These are phyloP conservation scores for Salix viminalis DNA, from an alignment of 345 rosid species.

Conservation along the genomic window DNA sequence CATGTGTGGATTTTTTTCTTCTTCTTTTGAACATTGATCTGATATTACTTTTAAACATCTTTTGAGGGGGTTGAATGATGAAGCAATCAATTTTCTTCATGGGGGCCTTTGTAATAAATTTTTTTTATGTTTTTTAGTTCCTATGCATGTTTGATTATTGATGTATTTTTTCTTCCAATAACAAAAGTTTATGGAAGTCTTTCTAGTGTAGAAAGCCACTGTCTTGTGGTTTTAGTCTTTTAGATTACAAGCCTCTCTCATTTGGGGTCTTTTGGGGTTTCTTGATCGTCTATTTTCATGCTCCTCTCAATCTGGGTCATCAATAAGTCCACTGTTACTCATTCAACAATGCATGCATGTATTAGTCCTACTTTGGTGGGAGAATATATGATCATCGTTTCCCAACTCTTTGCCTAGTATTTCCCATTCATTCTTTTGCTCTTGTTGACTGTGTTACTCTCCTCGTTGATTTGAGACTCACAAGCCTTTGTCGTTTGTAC, in stretches of 20 bases:
- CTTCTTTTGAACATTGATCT: slow-evolving; percentile 3
- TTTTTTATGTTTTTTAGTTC: background rate
- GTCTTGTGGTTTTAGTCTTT: background rate
- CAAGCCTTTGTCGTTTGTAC: background rate
- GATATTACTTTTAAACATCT: background rate
- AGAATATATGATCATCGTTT: background rate
- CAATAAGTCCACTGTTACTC: background rate
- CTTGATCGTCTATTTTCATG: background rate
- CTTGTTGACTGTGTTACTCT: background rate
- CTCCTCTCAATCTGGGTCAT: background rate
- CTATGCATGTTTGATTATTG: background rate
- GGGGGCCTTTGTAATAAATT: background rate
- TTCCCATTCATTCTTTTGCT: slow-evolving; percentile 1
- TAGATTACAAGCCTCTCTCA: background rate
- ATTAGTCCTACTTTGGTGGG: background rate
- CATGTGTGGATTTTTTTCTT: background rate
- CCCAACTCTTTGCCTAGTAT: background rate
- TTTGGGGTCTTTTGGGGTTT: background rate
- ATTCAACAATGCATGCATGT: background rate
- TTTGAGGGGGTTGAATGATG: slow-evolving; percentile 4
- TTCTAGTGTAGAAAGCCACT: background rate
- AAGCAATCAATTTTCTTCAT: background rate
- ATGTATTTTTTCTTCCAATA: background rate
- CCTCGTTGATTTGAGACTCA: background rate
- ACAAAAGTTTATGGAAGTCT: background rate